These are phyloP conservation scores for Thielaviopsis ethacetica DNA, from an alignment of 2,329 filamentous ascomycete genomes.

Conservation along the genomic window DNA sequence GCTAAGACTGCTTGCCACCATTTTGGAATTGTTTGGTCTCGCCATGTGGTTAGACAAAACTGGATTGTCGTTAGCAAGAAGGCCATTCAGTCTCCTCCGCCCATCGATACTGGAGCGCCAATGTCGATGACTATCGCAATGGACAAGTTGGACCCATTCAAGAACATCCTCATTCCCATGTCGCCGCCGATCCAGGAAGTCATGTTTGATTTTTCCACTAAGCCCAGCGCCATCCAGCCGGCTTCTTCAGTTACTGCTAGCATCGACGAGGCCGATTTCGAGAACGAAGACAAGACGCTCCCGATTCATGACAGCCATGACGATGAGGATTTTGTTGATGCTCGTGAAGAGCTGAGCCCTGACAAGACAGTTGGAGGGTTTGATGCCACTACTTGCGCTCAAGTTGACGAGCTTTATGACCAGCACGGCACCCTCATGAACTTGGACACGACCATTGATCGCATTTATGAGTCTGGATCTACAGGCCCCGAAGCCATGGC, in stretches of 20 bases:
- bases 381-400: not conserved
- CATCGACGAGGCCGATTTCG: not conserved
- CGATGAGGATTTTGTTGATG: not conserved
- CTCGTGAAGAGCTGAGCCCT: not conserved
- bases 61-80: conserved; percentile 26
- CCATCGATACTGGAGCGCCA: not conserved
- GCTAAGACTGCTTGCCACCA: conserved; percentile 16
- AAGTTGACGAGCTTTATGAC: not conserved
- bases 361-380: not conserved
- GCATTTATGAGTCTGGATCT: not conserved
- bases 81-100: conserved; percentile 15
- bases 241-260: conserved; percentile 8
- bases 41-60: conserved; percentile 19
- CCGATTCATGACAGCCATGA: not conserved
- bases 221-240: not conserved
- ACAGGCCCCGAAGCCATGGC: not conserved
- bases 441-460: not conserved
- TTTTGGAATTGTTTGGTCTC: conserved; percentile 23
- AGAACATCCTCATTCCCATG: not conserved
- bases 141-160: not conserved
- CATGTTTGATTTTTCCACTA: conserved; percentile 7
- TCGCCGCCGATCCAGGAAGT: conserved; percentile 8
- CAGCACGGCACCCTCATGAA: not conserved
- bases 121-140: conserved; percentile 7
- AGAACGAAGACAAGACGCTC: conserved; percentile 2